Percentiles rank a stretch among this genome's conserved stretches.
phyloP scores from a whole-genome alignment of 2,329 filamentous ascomycete genomes.

The Daldinia sp. region DNA sequence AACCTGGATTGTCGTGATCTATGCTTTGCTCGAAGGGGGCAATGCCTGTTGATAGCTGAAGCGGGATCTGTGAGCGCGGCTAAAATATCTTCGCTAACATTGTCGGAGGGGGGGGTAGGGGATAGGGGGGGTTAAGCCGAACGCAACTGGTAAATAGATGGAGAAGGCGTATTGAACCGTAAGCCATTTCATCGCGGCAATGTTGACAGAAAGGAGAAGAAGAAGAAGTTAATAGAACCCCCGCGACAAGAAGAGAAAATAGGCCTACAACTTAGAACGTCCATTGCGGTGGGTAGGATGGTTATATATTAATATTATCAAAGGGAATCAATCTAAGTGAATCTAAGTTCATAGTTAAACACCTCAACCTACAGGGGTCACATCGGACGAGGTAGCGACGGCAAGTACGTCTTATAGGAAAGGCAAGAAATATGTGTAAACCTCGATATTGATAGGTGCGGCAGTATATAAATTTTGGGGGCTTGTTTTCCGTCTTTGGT shows the following conservation, averaged over 20 bases:
- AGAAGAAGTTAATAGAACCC: not conserved
- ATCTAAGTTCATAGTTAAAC: not conserved
- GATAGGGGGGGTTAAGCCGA: slow-evolving; percentile 31
- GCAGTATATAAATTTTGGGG: too few relatives aligned
- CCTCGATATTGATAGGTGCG: too few relatives aligned
- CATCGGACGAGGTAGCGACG: not conserved
- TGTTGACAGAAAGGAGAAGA: not conserved
- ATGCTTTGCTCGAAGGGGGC: slow-evolving; percentile 62
- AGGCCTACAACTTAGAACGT: not conserved
- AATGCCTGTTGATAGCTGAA: slow-evolving; percentile 26
- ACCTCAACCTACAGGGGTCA: not conserved
- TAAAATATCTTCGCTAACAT: slow-evolving; percentile 23
- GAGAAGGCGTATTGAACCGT: slow-evolving; percentile 11
- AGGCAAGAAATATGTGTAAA: too few relatives aligned
- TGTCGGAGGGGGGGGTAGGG: slow-evolving; percentile 30
- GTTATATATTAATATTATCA: slow-evolving; percentile 12
- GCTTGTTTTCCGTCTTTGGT: too few relatives aligned
- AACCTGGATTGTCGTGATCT: slow-evolving; percentile 63
- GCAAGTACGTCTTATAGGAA: not conserved
- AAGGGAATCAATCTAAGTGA: not conserved
- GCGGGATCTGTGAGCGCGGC: slow-evolving; percentile 30
- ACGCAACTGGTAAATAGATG: slow-evolving; percentile 20
- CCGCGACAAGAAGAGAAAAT: not conserved
- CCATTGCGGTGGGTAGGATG: slow-evolving; percentile 10
- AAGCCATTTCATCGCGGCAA: slow-evolving; percentile 25